A percentile compares a stretch with the other conserved stretches of the same genome.
phyloP scores from a whole-genome alignment of 2,329 filamentous ascomycete species.

The Fusarium pseudonygamai region DNA sequence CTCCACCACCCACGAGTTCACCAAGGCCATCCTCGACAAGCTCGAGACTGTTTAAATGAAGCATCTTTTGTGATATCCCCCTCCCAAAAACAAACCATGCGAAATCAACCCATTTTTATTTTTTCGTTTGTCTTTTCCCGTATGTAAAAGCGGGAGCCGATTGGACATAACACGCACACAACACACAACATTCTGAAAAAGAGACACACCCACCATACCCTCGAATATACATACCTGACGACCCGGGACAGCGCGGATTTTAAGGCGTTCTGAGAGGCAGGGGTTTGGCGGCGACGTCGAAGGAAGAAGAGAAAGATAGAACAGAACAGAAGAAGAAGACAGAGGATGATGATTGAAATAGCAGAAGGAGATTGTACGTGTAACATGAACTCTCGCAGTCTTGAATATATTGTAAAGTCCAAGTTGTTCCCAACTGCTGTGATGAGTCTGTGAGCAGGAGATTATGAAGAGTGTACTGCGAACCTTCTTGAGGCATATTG shows the following conservation, averaged over 20 bases:
- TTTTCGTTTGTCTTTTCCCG: slow-evolving; percentile 27
- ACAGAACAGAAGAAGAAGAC: not conserved
- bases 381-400: slow-evolving; percentile 40
- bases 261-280: slow-evolving; percentile 32
- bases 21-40: slow-evolving; percentile 90
- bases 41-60: slow-evolving; percentile 79
- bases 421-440: not conserved
- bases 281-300: slow-evolving; percentile 17
- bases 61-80: slow-evolving; percentile 40
- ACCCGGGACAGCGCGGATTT: slow-evolving; percentile 27
- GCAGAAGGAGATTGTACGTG: slow-evolving; percentile 39
- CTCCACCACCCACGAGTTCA: slow-evolving; percentile 93
- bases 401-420: slow-evolving; percentile 41
- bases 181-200: not conserved
- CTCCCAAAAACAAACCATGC: slow-evolving; percentile 27
- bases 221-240: slow-evolving; percentile 37
- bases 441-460: not conserved
- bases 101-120: slow-evolving; percentile 14
- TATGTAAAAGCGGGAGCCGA: not conserved
- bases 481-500: accelerated
- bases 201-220: slow-evolving; percentile 7
- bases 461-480: not conserved
- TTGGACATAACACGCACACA: slow-evolving; percentile 12
- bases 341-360: slow-evolving; percentile 20
- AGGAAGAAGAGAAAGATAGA: not conserved